Base-by-base conservation (phyloP, 768 basidiomycete genomes). In the Auriscalpium vulgare region DNA sequence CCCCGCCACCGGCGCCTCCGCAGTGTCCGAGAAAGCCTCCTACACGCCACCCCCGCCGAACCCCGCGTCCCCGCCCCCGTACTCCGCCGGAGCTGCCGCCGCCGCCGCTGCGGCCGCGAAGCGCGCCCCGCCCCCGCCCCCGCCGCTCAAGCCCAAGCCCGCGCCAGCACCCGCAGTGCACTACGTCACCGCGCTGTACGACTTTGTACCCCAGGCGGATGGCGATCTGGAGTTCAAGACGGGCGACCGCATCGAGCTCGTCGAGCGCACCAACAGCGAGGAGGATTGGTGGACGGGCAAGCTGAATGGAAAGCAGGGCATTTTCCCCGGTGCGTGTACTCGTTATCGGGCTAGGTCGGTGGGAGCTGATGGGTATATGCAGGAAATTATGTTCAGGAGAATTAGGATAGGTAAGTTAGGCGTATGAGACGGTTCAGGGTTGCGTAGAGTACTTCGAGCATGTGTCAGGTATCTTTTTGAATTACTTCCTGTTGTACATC, bases 241-340 rank as follows among this genome's bases (percentile, higher is more conserved):
- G 14, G 95, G 95, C 14, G 95, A 97, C 70, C 76, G 80, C 61
- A 97, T 98, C 69, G 92, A 95, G 72, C 75, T 98, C 53, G 78
- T 97, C 37, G 86, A 94, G 70, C 82, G 81, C 70, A 85, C 87
- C 16, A 81, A 79, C 8, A 94, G 84, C 64, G 67, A 85, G 29
- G 91, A 98, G 67, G 95, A 98, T 67, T 97, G 95, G 95, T 98
- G 95, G 95, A 97, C 94, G 29, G 95, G 95, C 8, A 79, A 81
- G 64, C 53, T 95, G 62, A 84, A 91, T 61, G 93, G 93, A 8
- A 68, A 69, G 59, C 82, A 91, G 67, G 95, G 95, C 8, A 88
- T 94, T 14, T 97, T 97, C 73, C 95, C 95, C 54, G 91, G 89
- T 81, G 72, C 67, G 71, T 72, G 17, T 29, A 0, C 14, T 2